These are phyloP conservation scores for Linnemannia hyalina DNA, from an alignment of 192 early-diverging fungal species.

Conservation along the genomic window DNA sequence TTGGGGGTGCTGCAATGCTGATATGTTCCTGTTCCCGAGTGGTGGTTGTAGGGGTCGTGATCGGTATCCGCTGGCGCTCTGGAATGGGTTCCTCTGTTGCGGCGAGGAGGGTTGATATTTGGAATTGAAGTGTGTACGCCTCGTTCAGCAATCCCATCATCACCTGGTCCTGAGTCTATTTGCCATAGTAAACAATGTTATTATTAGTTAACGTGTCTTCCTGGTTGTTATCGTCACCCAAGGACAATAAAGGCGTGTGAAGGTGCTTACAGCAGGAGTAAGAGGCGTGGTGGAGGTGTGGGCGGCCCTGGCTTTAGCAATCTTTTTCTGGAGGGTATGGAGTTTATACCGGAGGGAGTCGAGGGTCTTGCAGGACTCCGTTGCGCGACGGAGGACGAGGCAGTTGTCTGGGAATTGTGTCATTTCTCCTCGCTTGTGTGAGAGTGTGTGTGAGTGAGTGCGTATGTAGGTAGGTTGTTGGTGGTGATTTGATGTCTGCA, in stretches of 20 bases:
- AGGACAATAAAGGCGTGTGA: too few relatives aligned
- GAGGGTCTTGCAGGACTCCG: conserved; percentile 34
- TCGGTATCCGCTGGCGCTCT: conserved; percentile 25
- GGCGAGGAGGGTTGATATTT: conserved; percentile 43
- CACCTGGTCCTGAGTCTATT: conserved; percentile 22
- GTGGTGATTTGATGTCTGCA: background rate
- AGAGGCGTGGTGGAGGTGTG: background rate
- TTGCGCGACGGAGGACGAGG: conserved; percentile 39
- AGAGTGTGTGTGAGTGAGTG: background rate
- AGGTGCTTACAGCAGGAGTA: background rate
- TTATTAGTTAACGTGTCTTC: too few relatives aligned
- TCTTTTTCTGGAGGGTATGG: conserved; percentile 28
- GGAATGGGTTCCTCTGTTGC: conserved; percentile 49
- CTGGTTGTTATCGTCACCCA: too few relatives aligned
- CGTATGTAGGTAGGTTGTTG: background rate
- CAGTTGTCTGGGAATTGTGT: conserved; percentile 29
- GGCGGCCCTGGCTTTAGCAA: conserved; percentile 12
- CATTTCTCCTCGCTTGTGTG: background rate
- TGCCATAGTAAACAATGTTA: background rate
- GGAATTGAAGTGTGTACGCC: conserved; percentile 48
- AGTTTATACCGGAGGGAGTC: conserved; percentile 37
- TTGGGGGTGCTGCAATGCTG: background rate
- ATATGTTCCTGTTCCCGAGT: background rate
- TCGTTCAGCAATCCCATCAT: conserved; percentile 27
- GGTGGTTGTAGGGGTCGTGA: background rate